These are phyloP conservation scores for Heracleum sosnowskyi DNA, from an alignment of 129 eudicot species.

Conservation along the genomic window DNA sequence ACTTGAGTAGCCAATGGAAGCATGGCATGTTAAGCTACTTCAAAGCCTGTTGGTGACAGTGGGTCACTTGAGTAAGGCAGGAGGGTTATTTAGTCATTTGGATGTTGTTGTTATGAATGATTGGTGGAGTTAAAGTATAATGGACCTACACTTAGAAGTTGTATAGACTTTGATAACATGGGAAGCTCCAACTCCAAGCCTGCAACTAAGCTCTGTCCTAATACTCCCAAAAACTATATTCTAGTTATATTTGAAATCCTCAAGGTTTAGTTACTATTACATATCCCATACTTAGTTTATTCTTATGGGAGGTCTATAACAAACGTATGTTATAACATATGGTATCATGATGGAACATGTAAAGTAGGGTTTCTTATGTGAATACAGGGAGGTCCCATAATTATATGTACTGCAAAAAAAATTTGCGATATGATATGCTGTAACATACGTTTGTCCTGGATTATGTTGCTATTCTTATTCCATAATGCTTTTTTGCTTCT, in stretches of 20 bases:
- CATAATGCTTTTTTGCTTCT: slow-evolving; percentile 2
- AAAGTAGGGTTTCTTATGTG: too few species aligned
- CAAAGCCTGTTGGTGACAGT: slow-evolving; percentile 10
- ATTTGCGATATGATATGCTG: too few species aligned
- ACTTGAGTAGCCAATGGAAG: slow-evolving; percentile 21
- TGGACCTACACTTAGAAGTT: slow-evolving; percentile 5
- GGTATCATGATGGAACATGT: too few species aligned
- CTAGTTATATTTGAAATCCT: not conserved
- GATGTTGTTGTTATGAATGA: not conserved
- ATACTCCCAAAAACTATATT: slow-evolving; percentile 3
- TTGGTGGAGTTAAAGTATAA: slow-evolving; percentile 3
- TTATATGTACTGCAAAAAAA: too few species aligned
- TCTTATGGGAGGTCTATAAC: too few species aligned
- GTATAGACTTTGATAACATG: not conserved
- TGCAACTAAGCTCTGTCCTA: slow-evolving; percentile 16
- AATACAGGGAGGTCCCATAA: too few species aligned
- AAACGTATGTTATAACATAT: too few species aligned
- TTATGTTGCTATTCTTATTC: too few species aligned
- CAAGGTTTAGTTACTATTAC: not conserved
- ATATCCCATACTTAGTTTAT: not conserved
- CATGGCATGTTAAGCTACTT: slow-evolving; percentile 23
- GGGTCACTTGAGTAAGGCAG: slow-evolving; percentile 26
- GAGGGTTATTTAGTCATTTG: slow-evolving; percentile 25
- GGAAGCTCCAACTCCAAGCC: slow-evolving; percentile 14
- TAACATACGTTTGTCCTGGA: too few species aligned